These are phyloP conservation scores for Rosa lucieae DNA, from an alignment of 306 rosid species.

Conservation along the genomic window DNA sequence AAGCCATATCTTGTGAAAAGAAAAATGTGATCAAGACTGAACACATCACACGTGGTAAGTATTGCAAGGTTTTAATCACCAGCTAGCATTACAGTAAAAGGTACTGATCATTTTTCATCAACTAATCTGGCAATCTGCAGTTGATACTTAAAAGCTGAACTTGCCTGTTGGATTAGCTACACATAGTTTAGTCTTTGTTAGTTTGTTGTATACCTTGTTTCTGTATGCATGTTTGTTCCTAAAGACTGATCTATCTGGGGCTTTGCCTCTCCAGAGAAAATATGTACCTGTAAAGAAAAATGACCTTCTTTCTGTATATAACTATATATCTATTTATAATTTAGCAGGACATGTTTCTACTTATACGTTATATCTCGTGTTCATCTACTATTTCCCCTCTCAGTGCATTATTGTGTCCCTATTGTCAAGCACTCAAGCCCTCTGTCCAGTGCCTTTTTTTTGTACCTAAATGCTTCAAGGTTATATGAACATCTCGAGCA, in stretches of 20 bases:
- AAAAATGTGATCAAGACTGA: neutral
- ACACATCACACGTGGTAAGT: too few relatives aligned
- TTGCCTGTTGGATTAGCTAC: neutral
- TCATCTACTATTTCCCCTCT: neutral
- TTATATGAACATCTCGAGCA: neutral
- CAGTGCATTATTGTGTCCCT: neutral
- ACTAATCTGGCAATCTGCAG: neutral
- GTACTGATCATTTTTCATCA: neutral
- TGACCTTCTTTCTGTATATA: neutral
- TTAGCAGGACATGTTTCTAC: neutral
- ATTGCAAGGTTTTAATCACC: too few relatives aligned
- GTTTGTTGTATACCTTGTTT: neutral
- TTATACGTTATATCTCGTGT: neutral
- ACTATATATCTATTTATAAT: too few relatives aligned
- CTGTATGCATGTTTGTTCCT: neutral
- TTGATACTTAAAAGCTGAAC: neutral
- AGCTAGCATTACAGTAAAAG: too few relatives aligned
- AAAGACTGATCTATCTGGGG: slow-evolving; percentile 1
- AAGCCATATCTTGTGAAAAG: neutral
- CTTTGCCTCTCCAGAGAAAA: neutral
- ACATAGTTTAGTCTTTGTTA: neutral
- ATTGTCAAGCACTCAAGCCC: neutral
- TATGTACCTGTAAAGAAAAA: neutral
- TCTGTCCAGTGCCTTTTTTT: neutral
- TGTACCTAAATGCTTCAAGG: neutral